Conservation (phyloP, 805 yeast genomes). For the Ogataea degrootiae region DNA sequence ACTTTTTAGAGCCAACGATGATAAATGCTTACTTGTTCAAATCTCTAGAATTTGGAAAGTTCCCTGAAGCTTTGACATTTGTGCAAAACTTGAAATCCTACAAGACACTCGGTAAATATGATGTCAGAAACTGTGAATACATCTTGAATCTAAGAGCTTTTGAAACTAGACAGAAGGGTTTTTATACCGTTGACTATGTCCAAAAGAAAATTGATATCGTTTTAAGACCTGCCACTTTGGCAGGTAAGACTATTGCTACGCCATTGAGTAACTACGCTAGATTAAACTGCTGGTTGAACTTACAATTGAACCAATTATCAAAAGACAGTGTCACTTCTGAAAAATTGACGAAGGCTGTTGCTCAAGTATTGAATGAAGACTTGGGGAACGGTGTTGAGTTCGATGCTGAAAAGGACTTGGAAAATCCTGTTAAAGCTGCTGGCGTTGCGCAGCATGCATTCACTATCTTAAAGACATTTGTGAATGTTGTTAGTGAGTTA, state of each 20-base stretch:
- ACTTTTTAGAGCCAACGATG: conserved; percentile 18
- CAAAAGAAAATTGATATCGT: conserved; percentile 11
- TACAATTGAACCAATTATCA: conserved; percentile 9
- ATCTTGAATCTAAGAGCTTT: conserved; percentile 22
- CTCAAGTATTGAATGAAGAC: background rate
- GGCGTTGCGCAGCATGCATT: conserved; percentile 16
- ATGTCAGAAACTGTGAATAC: conserved; percentile 20
- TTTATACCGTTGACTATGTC: conserved; percentile 13
- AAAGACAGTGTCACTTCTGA: conserved; percentile 1
- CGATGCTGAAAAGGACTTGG: conserved; percentile 3
- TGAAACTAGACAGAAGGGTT: conserved; percentile 10
- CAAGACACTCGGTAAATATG: conserved; percentile 7
- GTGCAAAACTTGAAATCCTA: conserved; percentile 18
- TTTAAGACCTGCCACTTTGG: conserved; percentile 2
- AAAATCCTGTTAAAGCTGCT: conserved; percentile 5
- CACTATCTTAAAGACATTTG: conserved; percentile 13
- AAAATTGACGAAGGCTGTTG: conserved; percentile 2
- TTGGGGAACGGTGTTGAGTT: background rate
- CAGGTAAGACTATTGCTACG: background rate
- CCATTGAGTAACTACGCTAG: conserved; percentile 2
- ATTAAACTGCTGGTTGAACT: conserved; percentile 10
- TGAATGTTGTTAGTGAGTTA: conserved; percentile 7
- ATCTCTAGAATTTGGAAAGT: conserved; percentile 19
- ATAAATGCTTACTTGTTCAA: conserved; percentile 25
- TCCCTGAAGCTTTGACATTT: conserved; percentile 14